Base-by-base conservation (phyloP, 345 rosid genomes). In the Arabis alpina region DNA sequence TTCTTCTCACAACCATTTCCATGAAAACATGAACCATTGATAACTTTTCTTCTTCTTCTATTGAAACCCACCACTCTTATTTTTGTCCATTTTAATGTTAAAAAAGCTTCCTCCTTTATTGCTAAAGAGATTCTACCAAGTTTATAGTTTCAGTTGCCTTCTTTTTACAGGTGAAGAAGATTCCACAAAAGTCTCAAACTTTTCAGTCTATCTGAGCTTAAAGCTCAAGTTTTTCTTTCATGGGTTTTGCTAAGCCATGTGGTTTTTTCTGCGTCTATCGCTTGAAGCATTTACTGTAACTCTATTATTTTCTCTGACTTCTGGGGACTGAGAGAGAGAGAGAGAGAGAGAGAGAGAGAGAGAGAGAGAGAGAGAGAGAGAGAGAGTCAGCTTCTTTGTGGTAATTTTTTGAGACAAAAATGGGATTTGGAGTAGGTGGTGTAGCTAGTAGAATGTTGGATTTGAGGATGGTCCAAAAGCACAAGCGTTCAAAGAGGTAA, bases 401-500 rank as follows among this genome's bases (percentile, higher is more conserved):
- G 66, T 78, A 19, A 40, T 48, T 63, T 72, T 73, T 60, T 0
- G n/a, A 68, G 80, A 80, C 68, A 61, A 71, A 70, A 47, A 86
- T 81, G 84, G 85, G 83, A 70, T 81, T 79, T 81, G 75, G 65
- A 40, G 92, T 80, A 59, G 86, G 81, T 54, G 72, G 64, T 25
- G 76, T 76, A 64, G 87, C 70, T 42, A 59, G 77, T 73, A 82
- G 80, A 80, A 77, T 82, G 81, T 54, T 84, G 80, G 93, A 86
- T 56, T 54, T 79, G 78, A 83, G 82, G 71, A 62, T 79, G 82
- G 74, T 72, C 57, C 62, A 82, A 10, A 66, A 62, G 51, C 95
- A 94, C 85, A 86, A 84, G 80, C 95, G 98, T 81, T 86, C 96
- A 61, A 87, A 88, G 80, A 94, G 99, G 99, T 94, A 76, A 64